These are phyloP conservation scores for Yarrowia deformans DNA, from an alignment of 805 yeast genomes.

Conservation along the genomic window DNA sequence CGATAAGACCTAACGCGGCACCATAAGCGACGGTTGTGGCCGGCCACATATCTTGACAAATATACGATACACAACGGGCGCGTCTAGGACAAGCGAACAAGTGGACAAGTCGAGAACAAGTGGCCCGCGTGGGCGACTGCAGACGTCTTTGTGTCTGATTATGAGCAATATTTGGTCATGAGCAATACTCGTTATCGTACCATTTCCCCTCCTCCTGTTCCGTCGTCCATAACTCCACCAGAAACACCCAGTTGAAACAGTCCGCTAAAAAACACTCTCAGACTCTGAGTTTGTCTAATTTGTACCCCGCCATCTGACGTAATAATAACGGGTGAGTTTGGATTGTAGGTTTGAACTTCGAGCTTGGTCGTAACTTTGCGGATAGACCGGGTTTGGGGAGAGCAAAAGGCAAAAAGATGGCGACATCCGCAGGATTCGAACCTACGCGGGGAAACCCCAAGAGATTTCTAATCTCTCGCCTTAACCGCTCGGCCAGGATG, in stretches of 20 bases:
- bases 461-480: conserved; percentile 40
- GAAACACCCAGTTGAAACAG: no score
- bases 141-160: no score
- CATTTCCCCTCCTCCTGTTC: neutral
- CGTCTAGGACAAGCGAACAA: no score
- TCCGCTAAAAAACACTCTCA: no score
- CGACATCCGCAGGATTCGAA: conserved; percentile 40
- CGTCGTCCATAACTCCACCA: neutral
- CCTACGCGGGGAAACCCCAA: conserved; percentile 40
- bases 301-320: conserved; percentile 33
- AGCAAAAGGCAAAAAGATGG: neutral
- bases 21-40: conserved; percentile 14
- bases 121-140: no score
- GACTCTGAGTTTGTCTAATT: no score
- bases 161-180: no score
- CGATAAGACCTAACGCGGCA: conserved; percentile 30
- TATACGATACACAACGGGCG: neutral
- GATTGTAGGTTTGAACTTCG: neutral
- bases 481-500: conserved; percentile 40
- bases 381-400: neutral
- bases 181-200: neutral
- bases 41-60: neutral
- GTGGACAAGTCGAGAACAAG: no score
- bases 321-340: neutral
- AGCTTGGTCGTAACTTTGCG: conserved; percentile 23